Evolutionary conservation across 768 basidiomycete genomes (phyloP).

Genomic region (Boletus tylopilopsis): DNA sequence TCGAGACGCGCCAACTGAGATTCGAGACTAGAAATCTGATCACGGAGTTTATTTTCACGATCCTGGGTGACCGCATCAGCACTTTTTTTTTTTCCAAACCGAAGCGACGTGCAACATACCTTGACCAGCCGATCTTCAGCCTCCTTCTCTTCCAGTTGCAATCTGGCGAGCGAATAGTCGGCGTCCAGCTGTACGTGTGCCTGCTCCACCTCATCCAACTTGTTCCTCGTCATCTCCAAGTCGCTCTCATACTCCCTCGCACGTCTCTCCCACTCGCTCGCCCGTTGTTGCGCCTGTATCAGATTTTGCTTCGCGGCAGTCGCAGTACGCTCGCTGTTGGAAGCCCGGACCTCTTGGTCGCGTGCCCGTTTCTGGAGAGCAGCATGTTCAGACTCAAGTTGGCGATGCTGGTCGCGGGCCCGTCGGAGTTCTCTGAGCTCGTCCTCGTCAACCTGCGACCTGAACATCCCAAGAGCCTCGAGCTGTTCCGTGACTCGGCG

Average conservation of each 20-base stretch:
- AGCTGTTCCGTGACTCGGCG: slow-evolving; percentile 70
- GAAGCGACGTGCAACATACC: too few species aligned
- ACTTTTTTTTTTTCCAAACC: too few species aligned
- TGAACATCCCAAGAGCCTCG: slow-evolving; percentile 56
- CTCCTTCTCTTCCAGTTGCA: slow-evolving; percentile 75
- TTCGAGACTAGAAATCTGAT: slow-evolving; percentile 63
- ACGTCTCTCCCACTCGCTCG: slow-evolving; percentile 78
- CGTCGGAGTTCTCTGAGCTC: slow-evolving; percentile 70
- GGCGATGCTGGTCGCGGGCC: slow-evolving; percentile 53
- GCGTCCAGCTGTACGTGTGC: slow-evolving; percentile 61
- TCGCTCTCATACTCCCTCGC: slow-evolving; percentile 67
- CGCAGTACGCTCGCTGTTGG: slow-evolving; percentile 59
- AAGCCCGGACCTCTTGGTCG: slow-evolving; percentile 62
- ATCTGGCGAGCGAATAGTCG: slow-evolving; percentile 61
- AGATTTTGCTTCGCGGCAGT: slow-evolving; percentile 59
- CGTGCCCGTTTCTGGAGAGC: slow-evolving; percentile 68
- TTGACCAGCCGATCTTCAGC: slow-evolving; percentile 63
- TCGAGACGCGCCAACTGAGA: slow-evolving; percentile 54
- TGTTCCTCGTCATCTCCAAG: slow-evolving; percentile 54
- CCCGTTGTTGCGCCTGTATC: slow-evolving; percentile 70
- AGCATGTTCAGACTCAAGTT: slow-evolving; percentile 64
- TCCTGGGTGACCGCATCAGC: slow-evolving; percentile 43
- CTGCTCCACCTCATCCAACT: slow-evolving; percentile 66
- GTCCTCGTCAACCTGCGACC: slow-evolving; percentile 63
- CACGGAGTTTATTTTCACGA: slow-evolving; percentile 63